These are phyloP conservation scores for Tolypocladium ovalisporum DNA, from an alignment of 2,329 filamentous ascomycete genomes.

Conservation along the genomic window DNA sequence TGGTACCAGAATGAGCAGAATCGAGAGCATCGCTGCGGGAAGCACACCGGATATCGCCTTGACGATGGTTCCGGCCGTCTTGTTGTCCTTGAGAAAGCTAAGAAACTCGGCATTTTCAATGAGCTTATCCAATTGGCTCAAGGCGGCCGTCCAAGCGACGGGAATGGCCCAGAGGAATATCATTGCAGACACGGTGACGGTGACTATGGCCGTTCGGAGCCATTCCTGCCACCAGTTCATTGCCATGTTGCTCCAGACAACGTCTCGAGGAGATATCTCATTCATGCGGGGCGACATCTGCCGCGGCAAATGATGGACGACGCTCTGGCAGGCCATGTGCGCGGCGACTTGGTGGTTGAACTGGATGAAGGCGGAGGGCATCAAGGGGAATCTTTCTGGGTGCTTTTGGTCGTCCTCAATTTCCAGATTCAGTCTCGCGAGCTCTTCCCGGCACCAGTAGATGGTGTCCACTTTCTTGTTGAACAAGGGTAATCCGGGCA, in stretches of 20 bases:
- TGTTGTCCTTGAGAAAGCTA: slow-evolving; percentile 51
- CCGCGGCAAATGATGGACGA: slow-evolving; percentile 82
- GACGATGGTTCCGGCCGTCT: slow-evolving; percentile 48
- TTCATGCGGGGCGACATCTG: slow-evolving; percentile 88
- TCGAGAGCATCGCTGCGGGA: slow-evolving; percentile 63
- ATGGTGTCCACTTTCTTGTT: slow-evolving; percentile 93
- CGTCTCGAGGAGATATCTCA: slow-evolving; percentile 88
- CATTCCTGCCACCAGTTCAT: slow-evolving; percentile 91
- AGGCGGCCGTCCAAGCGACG: slow-evolving; percentile 73
- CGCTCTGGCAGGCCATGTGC: slow-evolving; percentile 92
- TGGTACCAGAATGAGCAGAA: slow-evolving; percentile 74
- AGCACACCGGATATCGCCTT: slow-evolving; percentile 71
- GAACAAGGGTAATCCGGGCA: slow-evolving; percentile 66
- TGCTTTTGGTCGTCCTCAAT: slow-evolving; percentile 85
- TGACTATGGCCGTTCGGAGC: slow-evolving; percentile 55
- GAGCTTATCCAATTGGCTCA: slow-evolving; percentile 67
- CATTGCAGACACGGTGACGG: slow-evolving; percentile 59
- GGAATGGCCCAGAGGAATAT: slow-evolving; percentile 84
- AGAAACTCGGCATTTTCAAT: slow-evolving; percentile 59
- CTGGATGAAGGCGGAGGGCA: slow-evolving; percentile 96
- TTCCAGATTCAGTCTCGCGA: slow-evolving; percentile 81
- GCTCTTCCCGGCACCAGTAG: slow-evolving; percentile 75
- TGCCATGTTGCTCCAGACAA: slow-evolving; percentile 96
- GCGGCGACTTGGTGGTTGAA: slow-evolving; percentile 97
- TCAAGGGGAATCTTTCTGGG: slow-evolving; percentile 75